A percentile compares a stretch with the other conserved stretches of the same genome.
Evolutionary conservation across 228 moss, liverwort and hornwort species (phyloP).

Genomic region (Sphagnum magellanicum): DNA sequence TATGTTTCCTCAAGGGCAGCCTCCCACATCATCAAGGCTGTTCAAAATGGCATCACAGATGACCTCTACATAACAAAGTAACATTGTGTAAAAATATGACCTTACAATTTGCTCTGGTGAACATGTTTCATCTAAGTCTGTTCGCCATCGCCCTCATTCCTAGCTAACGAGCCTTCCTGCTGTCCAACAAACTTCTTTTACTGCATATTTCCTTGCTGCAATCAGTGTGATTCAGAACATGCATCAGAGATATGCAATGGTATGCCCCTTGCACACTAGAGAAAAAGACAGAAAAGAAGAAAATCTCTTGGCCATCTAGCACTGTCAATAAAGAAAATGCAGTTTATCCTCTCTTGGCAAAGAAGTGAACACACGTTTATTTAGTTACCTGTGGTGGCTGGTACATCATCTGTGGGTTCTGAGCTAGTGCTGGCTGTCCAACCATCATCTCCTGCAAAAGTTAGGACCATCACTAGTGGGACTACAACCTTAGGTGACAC

Average conservation of each 20-base stretch:
- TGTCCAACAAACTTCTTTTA: background rate
- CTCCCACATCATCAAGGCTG: too few species aligned
- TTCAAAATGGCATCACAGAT: too few species aligned
- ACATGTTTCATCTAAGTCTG: background rate
- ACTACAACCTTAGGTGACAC: too few species aligned
- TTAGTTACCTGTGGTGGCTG: slow-evolving; percentile 70
- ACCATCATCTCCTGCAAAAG: slow-evolving; percentile 83
- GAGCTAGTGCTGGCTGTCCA: slow-evolving; percentile 54
- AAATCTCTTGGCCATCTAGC: background rate
- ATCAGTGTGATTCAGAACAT: background rate
- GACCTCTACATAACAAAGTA: background rate
- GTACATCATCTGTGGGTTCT: slow-evolving; percentile 75
- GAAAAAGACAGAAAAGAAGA: background rate
- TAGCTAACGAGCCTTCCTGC: background rate
- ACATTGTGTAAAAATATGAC: background rate
- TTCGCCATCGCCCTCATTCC: background rate
- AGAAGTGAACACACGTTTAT: background rate
- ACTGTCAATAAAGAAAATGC: background rate
- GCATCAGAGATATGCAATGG: background rate
- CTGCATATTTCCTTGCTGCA: background rate
- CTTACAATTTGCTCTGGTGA: background rate
- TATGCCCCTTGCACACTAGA: background rate
- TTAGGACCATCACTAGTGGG: too few species aligned
- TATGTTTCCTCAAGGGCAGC: background rate
- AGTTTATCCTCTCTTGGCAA: background rate